A percentile compares a stretch with the other conserved stretches of the same genome.
Evolutionary conservation across 495 filamentous ascomycete genomes (phyloP).

Genomic region (Talaromyces stipitatus): DNA sequence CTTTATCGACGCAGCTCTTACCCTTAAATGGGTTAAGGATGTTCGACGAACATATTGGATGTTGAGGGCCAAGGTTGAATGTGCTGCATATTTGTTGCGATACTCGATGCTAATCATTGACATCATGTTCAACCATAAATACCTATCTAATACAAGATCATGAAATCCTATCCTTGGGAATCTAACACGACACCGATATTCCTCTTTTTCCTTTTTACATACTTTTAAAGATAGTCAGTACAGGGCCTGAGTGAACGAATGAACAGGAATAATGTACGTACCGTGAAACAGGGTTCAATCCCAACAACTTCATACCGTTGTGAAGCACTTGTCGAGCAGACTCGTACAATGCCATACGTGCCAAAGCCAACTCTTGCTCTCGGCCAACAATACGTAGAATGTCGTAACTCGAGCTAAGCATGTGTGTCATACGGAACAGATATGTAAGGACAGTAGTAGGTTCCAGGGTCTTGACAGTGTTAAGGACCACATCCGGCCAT

Average conservation of each 20-base stretch:
- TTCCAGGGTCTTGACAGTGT: constrained; percentile 57
- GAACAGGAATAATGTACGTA: constrained; percentile 32
- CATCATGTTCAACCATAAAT: background rate
- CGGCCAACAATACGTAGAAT: constrained; percentile 72
- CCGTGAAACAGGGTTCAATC: constrained; percentile 70
- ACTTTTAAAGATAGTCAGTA: background rate
- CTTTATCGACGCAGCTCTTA: too few relatives aligned
- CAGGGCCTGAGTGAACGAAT: constrained; percentile 30
- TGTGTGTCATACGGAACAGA: constrained; percentile 83
- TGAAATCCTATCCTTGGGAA: constrained; percentile 36
- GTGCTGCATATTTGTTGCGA: too few relatives aligned
- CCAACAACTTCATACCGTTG: constrained; percentile 80
- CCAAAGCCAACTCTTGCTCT: constrained; percentile 61
- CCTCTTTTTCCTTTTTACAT: constrained; percentile 4
- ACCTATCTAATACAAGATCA: background rate
- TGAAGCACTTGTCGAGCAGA: constrained; percentile 66
- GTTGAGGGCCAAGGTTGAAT: too few relatives aligned
- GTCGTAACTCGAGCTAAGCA: constrained; percentile 76
- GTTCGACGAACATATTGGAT: too few relatives aligned
- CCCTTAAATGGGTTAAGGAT: too few relatives aligned
- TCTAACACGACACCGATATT: background rate
- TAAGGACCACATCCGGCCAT: constrained; percentile 57
- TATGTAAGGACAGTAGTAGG: constrained; percentile 68
- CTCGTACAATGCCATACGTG: constrained; percentile 77
- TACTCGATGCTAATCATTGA: too few relatives aligned